Conservation (phyloP, 2,329 filamentous ascomycete genomes). For the Trichoderma koningii region DNA sequence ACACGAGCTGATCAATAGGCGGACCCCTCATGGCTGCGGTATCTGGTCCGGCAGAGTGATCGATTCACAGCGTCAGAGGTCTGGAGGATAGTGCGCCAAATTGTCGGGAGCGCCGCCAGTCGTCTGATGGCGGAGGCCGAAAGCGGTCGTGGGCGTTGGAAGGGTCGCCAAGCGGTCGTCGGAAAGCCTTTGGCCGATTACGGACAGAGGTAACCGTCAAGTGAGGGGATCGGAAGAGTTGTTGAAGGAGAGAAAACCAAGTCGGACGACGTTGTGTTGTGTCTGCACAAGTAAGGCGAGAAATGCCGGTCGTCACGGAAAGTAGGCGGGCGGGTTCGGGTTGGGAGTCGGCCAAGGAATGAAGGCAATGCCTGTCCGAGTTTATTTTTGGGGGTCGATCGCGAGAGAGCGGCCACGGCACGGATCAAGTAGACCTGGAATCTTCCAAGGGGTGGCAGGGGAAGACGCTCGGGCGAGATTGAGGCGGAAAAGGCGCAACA, state of each 20-base stretch:
- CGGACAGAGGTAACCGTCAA: not conserved
- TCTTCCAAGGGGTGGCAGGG: not conserved
- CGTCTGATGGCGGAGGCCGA: not conserved
- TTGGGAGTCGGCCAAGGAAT: constrained; percentile 21
- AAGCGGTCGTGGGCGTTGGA: not conserved
- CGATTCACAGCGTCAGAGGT: not conserved
- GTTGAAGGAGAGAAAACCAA: not conserved
- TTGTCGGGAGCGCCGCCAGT: not conserved
- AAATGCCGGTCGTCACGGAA: not conserved
- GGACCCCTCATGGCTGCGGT: constrained; percentile 66
- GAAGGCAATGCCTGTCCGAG: constrained; percentile 16
- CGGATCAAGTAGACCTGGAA: not conserved
- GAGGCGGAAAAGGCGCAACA: constrained; percentile 4
- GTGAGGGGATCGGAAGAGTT: not conserved
- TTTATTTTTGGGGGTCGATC: constrained; percentile 9
- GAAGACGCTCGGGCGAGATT: not conserved
- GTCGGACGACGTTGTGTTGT: not conserved
- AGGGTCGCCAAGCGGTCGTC: not conserved
- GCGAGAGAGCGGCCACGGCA: constrained; percentile 9
- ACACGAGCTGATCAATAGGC: constrained; percentile 71
- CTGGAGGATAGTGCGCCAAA: not conserved
- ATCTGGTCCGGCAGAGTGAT: not conserved
- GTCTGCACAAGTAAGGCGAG: not conserved
- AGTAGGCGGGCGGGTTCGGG: constrained; percentile 12
- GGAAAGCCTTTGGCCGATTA: not conserved